Percentiles rank a stretch among this genome's conserved stretches.
These are phyloP conservation scores for Microascus cirrosus DNA, from an alignment of 2,329 filamentous ascomycete genomes.

Conservation along the genomic window DNA sequence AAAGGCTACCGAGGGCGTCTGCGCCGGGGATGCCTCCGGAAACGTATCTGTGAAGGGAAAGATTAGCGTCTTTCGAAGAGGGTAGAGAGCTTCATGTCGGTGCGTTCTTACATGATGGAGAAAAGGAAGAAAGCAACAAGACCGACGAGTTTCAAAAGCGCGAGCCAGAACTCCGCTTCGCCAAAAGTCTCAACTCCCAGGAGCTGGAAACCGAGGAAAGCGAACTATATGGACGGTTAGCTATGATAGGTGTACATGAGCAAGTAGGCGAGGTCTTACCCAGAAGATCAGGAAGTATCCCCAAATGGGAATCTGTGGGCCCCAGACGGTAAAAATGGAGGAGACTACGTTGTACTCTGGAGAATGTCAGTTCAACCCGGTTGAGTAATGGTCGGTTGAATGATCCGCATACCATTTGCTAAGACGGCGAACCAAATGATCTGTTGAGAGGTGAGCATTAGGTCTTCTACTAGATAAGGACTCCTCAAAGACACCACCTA, in stretches of 20 bases:
- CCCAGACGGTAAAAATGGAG: constrained; percentile 57
- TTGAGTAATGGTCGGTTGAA: too few species aligned
- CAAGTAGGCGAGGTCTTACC: constrained; percentile 23
- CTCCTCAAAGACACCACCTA: too few species aligned
- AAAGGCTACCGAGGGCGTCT: constrained; percentile 53
- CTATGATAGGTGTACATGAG: not conserved
- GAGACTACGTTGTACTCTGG: constrained; percentile 57
- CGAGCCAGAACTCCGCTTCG: constrained; percentile 72
- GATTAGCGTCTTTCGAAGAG: not conserved
- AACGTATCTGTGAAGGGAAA: constrained; percentile 34
- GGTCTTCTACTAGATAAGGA: too few species aligned
- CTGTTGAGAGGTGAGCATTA: too few species aligned
- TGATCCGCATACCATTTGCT: constrained; percentile 22
- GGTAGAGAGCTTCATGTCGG: not conserved
- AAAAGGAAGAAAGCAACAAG: constrained; percentile 65
- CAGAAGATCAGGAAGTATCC: constrained; percentile 66
- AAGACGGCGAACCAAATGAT: constrained; percentile 37
- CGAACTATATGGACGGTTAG: constrained; percentile 16
- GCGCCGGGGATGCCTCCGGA: constrained; percentile 51
- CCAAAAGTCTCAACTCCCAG: constrained; percentile 65
- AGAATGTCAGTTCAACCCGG: not conserved
- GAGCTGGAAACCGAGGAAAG: constrained; percentile 58
- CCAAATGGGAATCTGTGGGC: constrained; percentile 48
- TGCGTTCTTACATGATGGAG: constrained; percentile 42
- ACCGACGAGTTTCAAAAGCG: constrained; percentile 59